phyloP scores from a whole-genome alignment of 768 basidiomycete genomes.

The Suillus sp. region DNA sequence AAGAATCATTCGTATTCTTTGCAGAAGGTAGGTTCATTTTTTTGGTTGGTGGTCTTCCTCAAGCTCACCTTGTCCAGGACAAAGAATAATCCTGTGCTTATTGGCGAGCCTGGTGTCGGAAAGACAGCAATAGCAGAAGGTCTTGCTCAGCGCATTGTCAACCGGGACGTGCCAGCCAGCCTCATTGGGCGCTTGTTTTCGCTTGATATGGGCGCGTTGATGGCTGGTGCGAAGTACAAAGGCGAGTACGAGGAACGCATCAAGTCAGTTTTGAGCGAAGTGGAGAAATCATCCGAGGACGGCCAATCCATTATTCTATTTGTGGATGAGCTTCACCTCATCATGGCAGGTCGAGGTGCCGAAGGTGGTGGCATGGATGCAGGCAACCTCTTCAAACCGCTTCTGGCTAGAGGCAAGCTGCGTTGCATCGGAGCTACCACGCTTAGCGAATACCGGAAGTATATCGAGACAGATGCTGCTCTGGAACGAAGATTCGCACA shows the following conservation, averaged over 20 bases:
- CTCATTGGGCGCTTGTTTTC: constrained; percentile 78
- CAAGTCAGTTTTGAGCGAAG: constrained; percentile 88
- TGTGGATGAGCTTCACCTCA: constrained; percentile 92
- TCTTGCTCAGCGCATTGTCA: constrained; percentile 92
- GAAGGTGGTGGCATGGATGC: constrained; percentile 94
- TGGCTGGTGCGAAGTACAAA: constrained; percentile 92
- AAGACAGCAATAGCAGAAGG: constrained; percentile 97
- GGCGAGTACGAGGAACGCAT: constrained; percentile 97
- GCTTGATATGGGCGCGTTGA: constrained; percentile 93
- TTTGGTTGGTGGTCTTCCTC: neutral
- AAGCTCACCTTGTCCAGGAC: constrained; percentile 54
- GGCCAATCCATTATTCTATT: constrained; percentile 87
- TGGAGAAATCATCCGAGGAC: constrained; percentile 83
- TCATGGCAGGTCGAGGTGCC: constrained; percentile 86
- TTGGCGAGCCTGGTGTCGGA: constrained; percentile 93
- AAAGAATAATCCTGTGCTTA: constrained; percentile 96
- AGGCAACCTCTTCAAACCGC: constrained; percentile 88
- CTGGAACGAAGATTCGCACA: constrained; percentile 92
- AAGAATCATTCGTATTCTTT: constrained; percentile 80
- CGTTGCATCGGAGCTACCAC: constrained; percentile 90
- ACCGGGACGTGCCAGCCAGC: constrained; percentile 83
- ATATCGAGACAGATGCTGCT: constrained; percentile 91
- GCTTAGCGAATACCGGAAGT: constrained; percentile 87
- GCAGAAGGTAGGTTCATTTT: constrained; percentile 54
- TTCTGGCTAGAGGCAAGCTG: constrained; percentile 82